phyloP scores from a whole-genome alignment of 2,329 filamentous ascomycete species.

The Harringtonia lauricola region DNA sequence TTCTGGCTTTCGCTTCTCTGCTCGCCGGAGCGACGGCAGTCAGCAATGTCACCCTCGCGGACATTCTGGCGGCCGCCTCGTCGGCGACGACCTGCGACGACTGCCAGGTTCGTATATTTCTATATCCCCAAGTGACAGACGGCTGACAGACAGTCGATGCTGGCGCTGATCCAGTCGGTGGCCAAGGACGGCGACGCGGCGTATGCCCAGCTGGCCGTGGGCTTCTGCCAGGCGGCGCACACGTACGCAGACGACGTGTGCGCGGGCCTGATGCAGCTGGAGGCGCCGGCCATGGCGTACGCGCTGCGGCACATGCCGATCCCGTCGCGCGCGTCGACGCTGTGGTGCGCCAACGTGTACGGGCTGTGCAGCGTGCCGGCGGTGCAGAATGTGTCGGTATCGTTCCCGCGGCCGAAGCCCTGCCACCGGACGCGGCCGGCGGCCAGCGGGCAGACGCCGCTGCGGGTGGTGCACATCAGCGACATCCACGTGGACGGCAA shows the following conservation, averaged over 20 bases:
- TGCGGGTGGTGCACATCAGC: conserved; percentile 46
- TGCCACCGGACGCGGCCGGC: conserved; percentile 21
- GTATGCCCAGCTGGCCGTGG: conserved; percentile 14
- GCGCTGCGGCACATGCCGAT: conserved; percentile 34
- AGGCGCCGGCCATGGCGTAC: conserved; percentile 42
- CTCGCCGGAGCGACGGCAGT: too few species aligned
- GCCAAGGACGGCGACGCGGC: conserved; percentile 22
- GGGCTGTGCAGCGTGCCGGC: conserved; percentile 40
- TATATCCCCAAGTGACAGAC: background rate
- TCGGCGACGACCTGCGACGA: background rate
- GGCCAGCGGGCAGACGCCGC: conserved; percentile 31
- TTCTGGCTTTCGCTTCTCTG: too few species aligned
- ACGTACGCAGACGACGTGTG: conserved; percentile 48
- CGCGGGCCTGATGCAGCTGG: conserved; percentile 35
- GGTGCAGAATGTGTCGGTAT: conserved; percentile 29
- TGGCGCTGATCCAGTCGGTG: conserved; percentile 22
- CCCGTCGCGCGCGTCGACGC: conserved; percentile 35
- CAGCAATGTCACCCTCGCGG: background rate
- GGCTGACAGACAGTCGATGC: conserved; percentile 9
- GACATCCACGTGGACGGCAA: conserved; percentile 47
- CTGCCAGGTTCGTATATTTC: background rate
- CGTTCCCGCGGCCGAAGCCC: conserved; percentile 31
- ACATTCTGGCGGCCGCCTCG: background rate
- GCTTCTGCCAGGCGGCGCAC: conserved; percentile 14
- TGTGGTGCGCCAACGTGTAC: conserved; percentile 41